Conservation (phyloP, 2,329 filamentous ascomycete species). For the Hypoxylon sp. region DNA sequence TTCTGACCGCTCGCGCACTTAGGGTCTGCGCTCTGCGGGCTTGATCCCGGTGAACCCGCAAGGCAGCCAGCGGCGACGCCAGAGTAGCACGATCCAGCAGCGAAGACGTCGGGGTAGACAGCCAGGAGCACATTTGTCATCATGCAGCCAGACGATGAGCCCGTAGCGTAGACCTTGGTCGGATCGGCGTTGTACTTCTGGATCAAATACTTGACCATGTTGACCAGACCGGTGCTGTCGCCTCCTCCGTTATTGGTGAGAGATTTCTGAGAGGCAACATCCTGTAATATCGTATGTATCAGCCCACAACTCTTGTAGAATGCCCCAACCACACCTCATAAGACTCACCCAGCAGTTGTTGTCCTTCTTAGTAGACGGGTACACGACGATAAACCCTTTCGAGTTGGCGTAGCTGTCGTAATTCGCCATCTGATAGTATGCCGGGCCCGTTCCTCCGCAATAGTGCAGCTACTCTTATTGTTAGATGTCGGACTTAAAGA, state of each 20-base stretch:
- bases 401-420: slow-evolving; percentile 42
- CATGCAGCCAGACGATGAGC: slow-evolving; percentile 48
- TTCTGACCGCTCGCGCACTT: slow-evolving; percentile 59
- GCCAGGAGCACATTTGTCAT: slow-evolving; percentile 59
- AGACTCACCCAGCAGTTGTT: slow-evolving; percentile 45
- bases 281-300: slow-evolving; percentile 25
- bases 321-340: too few relatives aligned
- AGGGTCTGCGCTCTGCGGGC: slow-evolving; percentile 49
- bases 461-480: slow-evolving; percentile 40
- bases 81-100: slow-evolving; percentile 61
- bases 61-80: slow-evolving; percentile 62
- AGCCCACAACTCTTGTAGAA: background rate
- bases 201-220: slow-evolving; percentile 47
- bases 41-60: slow-evolving; percentile 42
- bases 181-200: slow-evolving; percentile 46
- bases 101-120: slow-evolving; percentile 64
- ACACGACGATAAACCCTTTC: slow-evolving; percentile 46
- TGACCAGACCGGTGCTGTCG: slow-evolving; percentile 47
- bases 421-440: slow-evolving; percentile 40
- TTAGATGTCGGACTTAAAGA: background rate
- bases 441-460: slow-evolving; percentile 40
- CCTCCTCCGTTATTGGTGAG: slow-evolving; percentile 46
- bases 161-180: slow-evolving; percentile 43
- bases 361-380: slow-evolving; percentile 45
- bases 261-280: slow-evolving; percentile 40